Conservation (phyloP, 2,329 filamentous ascomycete genomes). For the Hymenoscyphus albidus region DNA sequence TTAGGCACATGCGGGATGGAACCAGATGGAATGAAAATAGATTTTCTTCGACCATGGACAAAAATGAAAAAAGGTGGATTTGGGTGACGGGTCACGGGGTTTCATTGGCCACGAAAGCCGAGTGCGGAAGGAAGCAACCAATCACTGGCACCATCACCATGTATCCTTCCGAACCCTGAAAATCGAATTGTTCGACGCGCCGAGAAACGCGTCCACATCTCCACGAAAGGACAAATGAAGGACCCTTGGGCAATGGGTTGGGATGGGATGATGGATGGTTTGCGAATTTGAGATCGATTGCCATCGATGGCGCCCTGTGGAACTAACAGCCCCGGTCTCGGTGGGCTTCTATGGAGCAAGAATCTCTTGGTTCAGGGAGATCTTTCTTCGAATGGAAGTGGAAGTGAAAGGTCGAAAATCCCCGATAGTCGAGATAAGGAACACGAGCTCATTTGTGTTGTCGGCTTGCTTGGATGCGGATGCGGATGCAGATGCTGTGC, state of each 20-base stretch:
- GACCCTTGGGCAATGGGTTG: too few species aligned
- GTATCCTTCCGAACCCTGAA: background rate
- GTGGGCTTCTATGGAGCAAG: slow-evolving; percentile 1
- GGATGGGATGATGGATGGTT: background rate
- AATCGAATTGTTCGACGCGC: background rate
- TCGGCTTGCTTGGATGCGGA: background rate
- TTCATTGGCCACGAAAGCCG: background rate
- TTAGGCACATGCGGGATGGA: background rate
- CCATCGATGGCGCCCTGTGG: background rate
- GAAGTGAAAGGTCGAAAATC: background rate
- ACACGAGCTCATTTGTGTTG: background rate
- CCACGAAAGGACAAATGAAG: background rate
- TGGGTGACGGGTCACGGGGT: background rate
- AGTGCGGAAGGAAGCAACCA: background rate
- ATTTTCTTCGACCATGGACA: background rate
- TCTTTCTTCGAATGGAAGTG: background rate
- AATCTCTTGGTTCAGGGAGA: background rate
- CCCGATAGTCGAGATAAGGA: background rate
- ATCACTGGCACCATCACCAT: background rate
- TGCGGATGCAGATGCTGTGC: background rate
- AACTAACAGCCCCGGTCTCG: background rate
- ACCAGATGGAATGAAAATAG: background rate
- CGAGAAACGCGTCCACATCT: background rate
- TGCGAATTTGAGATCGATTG: background rate
- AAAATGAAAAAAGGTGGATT: background rate